A percentile compares a stretch with the other conserved stretches of the same genome.
phyloP scores from a whole-genome alignment of 768 basidiomycete genomes.

The Amanita thiersii region DNA sequence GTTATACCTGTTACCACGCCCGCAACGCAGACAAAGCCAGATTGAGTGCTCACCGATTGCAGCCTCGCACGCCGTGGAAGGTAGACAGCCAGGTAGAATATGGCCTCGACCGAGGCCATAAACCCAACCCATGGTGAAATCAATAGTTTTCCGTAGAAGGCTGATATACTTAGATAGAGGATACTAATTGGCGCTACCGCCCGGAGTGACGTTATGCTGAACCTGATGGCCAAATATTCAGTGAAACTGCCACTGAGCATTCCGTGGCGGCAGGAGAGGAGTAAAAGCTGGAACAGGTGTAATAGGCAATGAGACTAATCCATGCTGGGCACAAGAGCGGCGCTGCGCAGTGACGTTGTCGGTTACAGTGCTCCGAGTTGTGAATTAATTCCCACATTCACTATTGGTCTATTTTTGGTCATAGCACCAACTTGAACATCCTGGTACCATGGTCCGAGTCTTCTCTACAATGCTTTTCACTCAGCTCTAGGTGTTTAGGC shows the following conservation, averaged over 20 bases:
- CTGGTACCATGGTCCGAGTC: too few species aligned
- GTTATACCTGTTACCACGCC: not conserved
- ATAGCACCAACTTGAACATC: too few species aligned
- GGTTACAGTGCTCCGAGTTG: too few species aligned
- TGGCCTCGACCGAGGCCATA: conserved; percentile 33
- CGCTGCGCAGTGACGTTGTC: too few species aligned
- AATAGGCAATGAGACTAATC: too few species aligned
- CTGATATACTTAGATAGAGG: conserved; percentile 22
- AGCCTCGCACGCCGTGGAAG: conserved; percentile 35
- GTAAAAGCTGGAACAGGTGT: too few species aligned
- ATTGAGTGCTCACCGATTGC: conserved; percentile 34
- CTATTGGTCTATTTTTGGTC: too few species aligned
- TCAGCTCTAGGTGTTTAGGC: too few species aligned
- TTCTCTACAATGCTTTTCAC: too few species aligned
- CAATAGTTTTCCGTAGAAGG: conserved; percentile 15
- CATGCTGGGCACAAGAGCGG: too few species aligned
- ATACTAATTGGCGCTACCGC: conserved; percentile 44
- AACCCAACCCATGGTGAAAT: conserved; percentile 20
- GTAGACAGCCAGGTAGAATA: conserved; percentile 43
- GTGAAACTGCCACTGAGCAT: conserved; percentile 41
- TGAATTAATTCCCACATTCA: too few species aligned
- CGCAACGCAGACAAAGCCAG: not conserved
- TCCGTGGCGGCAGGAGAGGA: too few species aligned
- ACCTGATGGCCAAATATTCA: conserved; percentile 48
- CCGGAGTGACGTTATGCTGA: conserved; percentile 35